These are phyloP conservation scores for Candida schatavii DNA, from an alignment of 805 yeast species.

Conservation along the genomic window DNA sequence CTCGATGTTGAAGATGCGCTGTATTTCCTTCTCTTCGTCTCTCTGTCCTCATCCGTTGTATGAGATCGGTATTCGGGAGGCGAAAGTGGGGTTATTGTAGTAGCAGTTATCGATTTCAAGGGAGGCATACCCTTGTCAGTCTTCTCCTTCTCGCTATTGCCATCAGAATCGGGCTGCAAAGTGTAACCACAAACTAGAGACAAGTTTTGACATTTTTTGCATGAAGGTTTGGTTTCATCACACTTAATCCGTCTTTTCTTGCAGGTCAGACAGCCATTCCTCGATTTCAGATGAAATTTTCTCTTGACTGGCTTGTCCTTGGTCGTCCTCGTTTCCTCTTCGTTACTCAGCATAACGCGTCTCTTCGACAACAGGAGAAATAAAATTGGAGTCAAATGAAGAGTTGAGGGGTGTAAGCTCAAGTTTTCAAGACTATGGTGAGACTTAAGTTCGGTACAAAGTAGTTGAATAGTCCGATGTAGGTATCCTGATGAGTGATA, in stretches of 20 bases:
- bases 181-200: conserved; percentile 71
- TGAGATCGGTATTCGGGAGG: background rate
- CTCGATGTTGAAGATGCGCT: background rate
- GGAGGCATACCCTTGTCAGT: background rate
- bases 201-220: conserved; percentile 77
- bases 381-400: no score
- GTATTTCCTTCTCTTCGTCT: background rate
- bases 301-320: conserved; percentile 61
- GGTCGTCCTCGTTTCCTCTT: background rate
- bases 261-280: conserved; percentile 87
- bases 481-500: no score
- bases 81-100: background rate
- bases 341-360: background rate
- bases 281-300: conserved; percentile 83
- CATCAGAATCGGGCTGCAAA: conserved; percentile 11
- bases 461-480: no score
- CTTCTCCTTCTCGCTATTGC: background rate
- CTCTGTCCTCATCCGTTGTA: background rate
- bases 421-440: no score
- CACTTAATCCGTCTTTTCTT: conserved; percentile 89
- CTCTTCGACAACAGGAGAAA: no score
- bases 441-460: no score
- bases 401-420: no score
- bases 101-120: background rate
- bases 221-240: conserved; percentile 79